Evolutionary conservation across 305 asterid species (phyloP), one percentile per base, ranked within the genome.

Genomic region (Fraxinus albicans): DNA sequence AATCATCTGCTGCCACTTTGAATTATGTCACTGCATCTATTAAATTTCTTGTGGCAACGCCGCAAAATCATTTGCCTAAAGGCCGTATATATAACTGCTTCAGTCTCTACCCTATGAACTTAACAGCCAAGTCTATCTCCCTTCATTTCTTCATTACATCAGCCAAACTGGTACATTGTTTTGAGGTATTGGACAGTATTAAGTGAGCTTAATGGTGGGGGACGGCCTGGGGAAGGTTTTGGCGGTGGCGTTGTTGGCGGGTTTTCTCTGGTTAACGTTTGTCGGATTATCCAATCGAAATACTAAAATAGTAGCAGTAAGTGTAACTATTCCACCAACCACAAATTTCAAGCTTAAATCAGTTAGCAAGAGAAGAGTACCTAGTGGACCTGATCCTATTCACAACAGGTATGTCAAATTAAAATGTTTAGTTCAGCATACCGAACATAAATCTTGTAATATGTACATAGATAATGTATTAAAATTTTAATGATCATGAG

Each of bases 301-400:
- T 44, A 81, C 77, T 76, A 83, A 84, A 21, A 25, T 33, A 36
- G 50, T 79, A 50, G 53, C 70, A 78, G 53, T 8, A 42, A 42
- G 4, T 42, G 13, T 77, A 55, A 80, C 90, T 12, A 74, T 82
- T 9, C 33, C 79, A 86, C 77, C 90, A 65, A 15, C 60, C 74
- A 79, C 63, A 47, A 19, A 67, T 67, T 82, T 82, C 78, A 83
- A 81, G 60, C 84, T 92, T 86, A 83, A 76, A 67, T 86, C 63
- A 84, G 92, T 90, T 79, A 93, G 93, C 92, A 93, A 89, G 89
- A 91, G 98, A 84, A 88, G 93, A 89, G 95, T 95, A 2, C 98
- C 97, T 27, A 89, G 81, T 81, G 98, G 95, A 77, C 92, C 98
- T 86, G 94, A 92, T 90, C 98, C 98, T 75, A 91, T 95, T 81